A percentile compares a stretch with the other conserved stretches of the same genome.
These are phyloP conservation scores for Vigna mungo DNA, from an alignment of 306 rosid species.

Conservation along the genomic window DNA sequence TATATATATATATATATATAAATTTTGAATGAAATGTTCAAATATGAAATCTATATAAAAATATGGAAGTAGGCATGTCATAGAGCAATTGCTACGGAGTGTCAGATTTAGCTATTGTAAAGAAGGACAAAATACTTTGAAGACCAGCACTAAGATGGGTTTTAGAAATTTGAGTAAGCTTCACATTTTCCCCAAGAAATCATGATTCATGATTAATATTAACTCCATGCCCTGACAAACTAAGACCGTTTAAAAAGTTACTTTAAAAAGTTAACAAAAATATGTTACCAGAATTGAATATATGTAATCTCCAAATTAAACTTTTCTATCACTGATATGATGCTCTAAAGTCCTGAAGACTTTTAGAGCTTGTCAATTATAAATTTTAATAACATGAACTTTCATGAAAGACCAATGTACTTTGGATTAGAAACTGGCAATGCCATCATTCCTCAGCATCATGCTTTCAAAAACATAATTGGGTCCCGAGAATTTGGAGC, in stretches of 20 bases:
- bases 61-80: too few relatives aligned
- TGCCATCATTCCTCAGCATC: constrained; percentile 20
- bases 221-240: background rate
- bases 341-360: constrained; percentile 28
- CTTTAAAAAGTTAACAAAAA: background rate
- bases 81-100: too few relatives aligned
- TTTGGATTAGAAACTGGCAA: constrained; percentile 21
- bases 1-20: too few relatives aligned
- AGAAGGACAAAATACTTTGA: constrained; percentile 11
- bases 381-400: constrained; percentile 8
- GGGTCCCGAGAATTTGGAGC: constrained; percentile 3
- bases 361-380: constrained; percentile 2
- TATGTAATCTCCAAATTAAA: constrained; percentile 5
- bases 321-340: constrained; percentile 7
- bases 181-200: constrained; percentile 6
- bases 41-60: background rate
- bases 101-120: background rate
- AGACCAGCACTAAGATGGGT: background rate
- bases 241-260: background rate
- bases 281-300: background rate
- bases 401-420: constrained; percentile 6
- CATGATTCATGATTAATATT: background rate
- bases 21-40: background rate
- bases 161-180: background rate
- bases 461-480: constrained; percentile 15